Evolutionary conservation across 495 filamentous ascomycete genomes (phyloP), one percentile per base, ranked within the genome.

Genomic region (Hamigera avellanea): DNA sequence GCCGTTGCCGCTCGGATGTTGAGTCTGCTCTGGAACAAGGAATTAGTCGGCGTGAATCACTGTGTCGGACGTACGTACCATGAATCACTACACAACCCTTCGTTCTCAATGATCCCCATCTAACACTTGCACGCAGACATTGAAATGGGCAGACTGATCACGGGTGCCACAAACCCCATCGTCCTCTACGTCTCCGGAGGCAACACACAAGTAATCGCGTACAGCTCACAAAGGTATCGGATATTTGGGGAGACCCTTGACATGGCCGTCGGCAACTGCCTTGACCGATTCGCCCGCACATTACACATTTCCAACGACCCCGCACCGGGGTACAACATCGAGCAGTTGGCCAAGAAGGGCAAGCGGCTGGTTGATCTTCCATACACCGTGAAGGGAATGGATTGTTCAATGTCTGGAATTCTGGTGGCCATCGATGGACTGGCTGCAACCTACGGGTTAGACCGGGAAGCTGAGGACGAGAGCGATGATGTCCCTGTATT

Each of bases 231-330:
- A 53, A 72, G 87, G 37, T 98, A 98, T 64, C 81, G 91, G 14
- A 96, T 98, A 54, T 98, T 98, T 60, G 91, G 91, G 31, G 91
- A 98, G 64, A 82, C 93, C 5, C 78, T 98, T 14, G 91, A 98
- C 52, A 95, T 98, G 43, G 91, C 91, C 7, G 88, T 98, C 1
- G 91, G 91, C 2, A 96, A 98, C 59, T 98, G 91, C 59, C 75
- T 98, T 14, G 91, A 98, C 59, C 76, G 91, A 15, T 98, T 98
- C 60, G 91, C 91, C 32, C 75, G 91, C 37, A 87, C 86, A 8
- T 70, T 98, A 17, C 67, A 71, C 40, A 96, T 98, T 50, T 77
- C 80, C 47, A 98, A 98, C 50, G 93, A 98, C 58, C 91, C 91
- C 1, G 87, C 87, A 6, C 91, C 91, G 0, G 91, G 91, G 26